phyloP scores from a whole-genome alignment of 441 rosid genomes.

The Mallotus japonicus region DNA sequence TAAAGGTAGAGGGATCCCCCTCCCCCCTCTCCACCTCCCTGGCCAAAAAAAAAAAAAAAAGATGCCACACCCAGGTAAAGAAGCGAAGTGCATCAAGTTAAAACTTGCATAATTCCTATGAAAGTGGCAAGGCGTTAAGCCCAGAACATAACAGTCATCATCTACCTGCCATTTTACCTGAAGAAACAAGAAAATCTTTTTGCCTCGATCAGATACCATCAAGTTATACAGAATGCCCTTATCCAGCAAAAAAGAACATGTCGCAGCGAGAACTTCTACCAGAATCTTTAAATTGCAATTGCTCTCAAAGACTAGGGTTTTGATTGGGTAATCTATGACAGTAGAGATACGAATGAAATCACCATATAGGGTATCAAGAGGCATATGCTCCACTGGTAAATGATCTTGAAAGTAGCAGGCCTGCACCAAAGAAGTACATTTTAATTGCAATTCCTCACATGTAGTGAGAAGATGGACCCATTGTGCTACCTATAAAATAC shows the following conservation, averaged over 20 bases:
- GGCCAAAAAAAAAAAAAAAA: no score
- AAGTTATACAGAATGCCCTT: conserved; percentile 32
- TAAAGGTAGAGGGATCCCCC: no score
- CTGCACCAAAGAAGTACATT: conserved; percentile 28
- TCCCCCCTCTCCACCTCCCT: no score
- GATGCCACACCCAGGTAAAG: not conserved
- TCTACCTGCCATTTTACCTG: conserved; percentile 29
- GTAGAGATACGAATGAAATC: conserved; percentile 29
- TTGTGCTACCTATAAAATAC: not conserved
- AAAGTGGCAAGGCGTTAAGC: not conserved
- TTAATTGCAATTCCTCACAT: not conserved
- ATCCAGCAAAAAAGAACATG: conserved; percentile 31
- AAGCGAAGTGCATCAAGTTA: not conserved
- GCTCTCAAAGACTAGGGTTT: conserved; percentile 36
- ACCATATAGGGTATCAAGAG: conserved; percentile 31
- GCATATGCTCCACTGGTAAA: conserved; percentile 43
- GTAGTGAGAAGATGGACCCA: not conserved
- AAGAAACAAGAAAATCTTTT: conserved; percentile 39
- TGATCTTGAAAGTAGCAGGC: conserved; percentile 42
- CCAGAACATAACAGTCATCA: not conserved
- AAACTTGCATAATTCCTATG: not conserved
- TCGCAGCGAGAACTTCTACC: conserved; percentile 28
- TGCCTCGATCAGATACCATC: conserved; percentile 40
- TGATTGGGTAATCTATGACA: conserved; percentile 40
- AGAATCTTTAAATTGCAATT: conserved; percentile 28